Conservation (phyloP, 768 basidiomycete genomes). For the Tylopilus rubrobrunneus region DNA sequence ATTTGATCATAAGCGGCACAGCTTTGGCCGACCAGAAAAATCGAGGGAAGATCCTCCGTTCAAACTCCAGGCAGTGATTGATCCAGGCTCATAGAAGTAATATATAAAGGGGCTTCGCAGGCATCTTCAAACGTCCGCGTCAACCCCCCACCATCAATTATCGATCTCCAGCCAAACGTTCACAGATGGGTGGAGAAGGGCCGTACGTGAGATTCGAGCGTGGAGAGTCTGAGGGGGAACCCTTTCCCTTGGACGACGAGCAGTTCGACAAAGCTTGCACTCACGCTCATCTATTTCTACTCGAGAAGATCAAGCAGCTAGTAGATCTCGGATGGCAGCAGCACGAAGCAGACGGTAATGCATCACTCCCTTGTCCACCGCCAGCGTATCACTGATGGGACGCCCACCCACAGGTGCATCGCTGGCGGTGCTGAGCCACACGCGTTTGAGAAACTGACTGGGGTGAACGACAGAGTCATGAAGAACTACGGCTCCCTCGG, state of each 20-base stretch:
- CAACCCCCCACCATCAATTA: too few species aligned
- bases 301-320: background rate
- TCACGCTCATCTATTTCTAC: background rate
- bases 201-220: constrained; percentile 3
- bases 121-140: background rate
- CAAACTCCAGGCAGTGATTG: background rate
- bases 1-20: too few species aligned
- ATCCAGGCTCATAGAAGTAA: background rate
- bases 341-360: background rate
- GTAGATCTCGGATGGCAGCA: too few species aligned
- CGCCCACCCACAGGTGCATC: background rate
- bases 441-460: background rate
- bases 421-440: background rate
- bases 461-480: background rate
- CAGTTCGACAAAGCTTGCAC: background rate
- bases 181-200: constrained; percentile 8
- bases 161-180: background rate
- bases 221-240: background rate
- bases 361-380: background rate
- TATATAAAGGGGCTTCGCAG: background rate
- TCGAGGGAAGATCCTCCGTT: background rate
- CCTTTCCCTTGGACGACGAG: background rate
- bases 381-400: background rate
- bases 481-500: constrained; percentile 4
- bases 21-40: too few species aligned